Evolutionary conservation across 805 yeast species (phyloP).

Genomic region (Hanseniaspora meyeri): DNA sequence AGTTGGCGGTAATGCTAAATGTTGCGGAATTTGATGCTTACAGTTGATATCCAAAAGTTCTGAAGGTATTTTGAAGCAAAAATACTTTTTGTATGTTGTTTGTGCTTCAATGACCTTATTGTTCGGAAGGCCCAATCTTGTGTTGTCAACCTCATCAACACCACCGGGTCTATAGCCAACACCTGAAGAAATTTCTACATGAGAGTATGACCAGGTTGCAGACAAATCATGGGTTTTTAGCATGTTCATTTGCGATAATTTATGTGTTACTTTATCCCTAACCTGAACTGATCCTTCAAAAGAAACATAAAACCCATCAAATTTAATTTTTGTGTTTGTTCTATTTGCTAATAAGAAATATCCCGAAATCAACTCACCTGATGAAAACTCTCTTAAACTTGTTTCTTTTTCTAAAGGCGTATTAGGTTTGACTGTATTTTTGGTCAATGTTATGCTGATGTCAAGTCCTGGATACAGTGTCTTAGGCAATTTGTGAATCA

Average conservation of each 20-base stretch:
- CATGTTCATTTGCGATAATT: constrained; percentile 27
- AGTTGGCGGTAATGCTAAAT: constrained; percentile 31
- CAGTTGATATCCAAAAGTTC: constrained; percentile 44
- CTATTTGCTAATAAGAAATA: constrained; percentile 35
- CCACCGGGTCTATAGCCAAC: constrained; percentile 33
- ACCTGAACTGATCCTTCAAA: constrained; percentile 40
- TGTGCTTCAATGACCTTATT: constrained; percentile 37
- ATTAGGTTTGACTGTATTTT: constrained; percentile 19
- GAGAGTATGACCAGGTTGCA: constrained; percentile 39
- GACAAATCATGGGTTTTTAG: constrained; percentile 40
- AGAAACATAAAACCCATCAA: constrained; percentile 47
- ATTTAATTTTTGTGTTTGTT: constrained; percentile 33
- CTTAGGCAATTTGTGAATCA: constrained; percentile 21
- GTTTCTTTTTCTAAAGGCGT: constrained; percentile 23
- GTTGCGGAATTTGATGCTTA: constrained; percentile 29
- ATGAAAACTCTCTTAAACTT: constrained; percentile 36
- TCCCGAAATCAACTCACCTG: constrained; percentile 46
- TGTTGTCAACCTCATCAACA: constrained; percentile 22
- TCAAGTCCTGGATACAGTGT: constrained; percentile 18
- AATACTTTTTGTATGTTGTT: constrained; percentile 40
- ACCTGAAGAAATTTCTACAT: constrained; percentile 19
- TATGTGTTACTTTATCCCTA: constrained; percentile 15
- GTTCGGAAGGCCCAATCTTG: constrained; percentile 32
- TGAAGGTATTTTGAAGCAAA: constrained; percentile 44
- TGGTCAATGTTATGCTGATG: constrained; percentile 18